Evolutionary conservation across 768 basidiomycete species (phyloP), one percentile per base, ranked within the genome.

Genomic region (Suillus lakei): DNA sequence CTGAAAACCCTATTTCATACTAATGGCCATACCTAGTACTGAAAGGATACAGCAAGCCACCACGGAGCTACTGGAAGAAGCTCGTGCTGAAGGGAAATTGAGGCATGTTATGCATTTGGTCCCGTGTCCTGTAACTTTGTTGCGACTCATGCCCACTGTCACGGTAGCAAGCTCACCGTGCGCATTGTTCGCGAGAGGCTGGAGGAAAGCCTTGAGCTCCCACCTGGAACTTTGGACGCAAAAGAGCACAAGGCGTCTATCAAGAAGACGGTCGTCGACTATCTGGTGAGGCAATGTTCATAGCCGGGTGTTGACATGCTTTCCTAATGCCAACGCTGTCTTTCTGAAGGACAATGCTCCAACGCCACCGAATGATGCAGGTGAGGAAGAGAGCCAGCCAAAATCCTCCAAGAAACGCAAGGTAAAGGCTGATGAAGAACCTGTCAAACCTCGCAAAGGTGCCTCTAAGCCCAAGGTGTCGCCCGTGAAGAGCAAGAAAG

Each of bases 101-200:
- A 66, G 62, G 75, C 70, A 56, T 50, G 67, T 60, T 1, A 21
- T 43, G 13, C 23, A 0, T 6, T 53, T 23, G 16, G 41, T 39
- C 3, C 5, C 32, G 21, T 16, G 53, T 5, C 32, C 32, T 13
- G 21, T 34, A 13, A 34, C 53, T 18, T 5, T 21, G 15, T 30
- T 34, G 8, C 18, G 23, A 13, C 32, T 58, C 21, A 51, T 41
- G 58, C 63, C 60, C 58, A 32, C 9, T 48, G 16, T 28, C 10
- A 38, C 3, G n/a, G n/a, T n/a, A 76, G 75, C 36, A 54, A 77
- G 64, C 64, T 79, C 32, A 89, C 88, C 2, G 80, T 80, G 18
- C 83, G 84, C 28, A 77, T 82, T 15, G 79, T 90, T 30, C 84
- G 89, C 15, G 73, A 77, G 63, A 70, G 79, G n/a, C 61, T 90